Evolutionary conservation across 176 grass and related monocot genomes (phyloP).

Genomic region (Sorghum bicolor): DNA sequence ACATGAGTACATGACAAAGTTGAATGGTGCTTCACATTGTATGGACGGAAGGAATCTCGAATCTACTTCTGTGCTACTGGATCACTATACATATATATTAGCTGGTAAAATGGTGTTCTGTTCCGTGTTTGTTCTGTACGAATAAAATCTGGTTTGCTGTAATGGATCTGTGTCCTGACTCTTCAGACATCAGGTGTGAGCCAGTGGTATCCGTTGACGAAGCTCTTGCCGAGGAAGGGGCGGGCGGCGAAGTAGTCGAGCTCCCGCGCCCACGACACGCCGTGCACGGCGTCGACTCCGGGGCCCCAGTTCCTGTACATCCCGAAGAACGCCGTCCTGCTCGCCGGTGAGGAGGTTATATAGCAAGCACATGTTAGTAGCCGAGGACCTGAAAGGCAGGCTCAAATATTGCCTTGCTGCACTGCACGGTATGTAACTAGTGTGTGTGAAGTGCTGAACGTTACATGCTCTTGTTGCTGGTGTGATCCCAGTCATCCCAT

Average conservation of each 20-base stretch:
- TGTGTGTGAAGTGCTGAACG: neutral
- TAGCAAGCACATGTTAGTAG: neutral
- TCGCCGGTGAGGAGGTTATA: neutral
- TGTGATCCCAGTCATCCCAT: conserved; percentile 95
- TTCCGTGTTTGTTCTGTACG: conserved; percentile 10
- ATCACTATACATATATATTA: neutral
- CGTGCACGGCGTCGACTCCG: conserved; percentile 66
- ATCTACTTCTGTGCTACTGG: neutral
- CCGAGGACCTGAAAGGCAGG: neutral
- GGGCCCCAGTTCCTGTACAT: conserved; percentile 86
- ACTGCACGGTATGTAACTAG: neutral
- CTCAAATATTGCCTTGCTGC: neutral
- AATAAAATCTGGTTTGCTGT: conserved; percentile 7
- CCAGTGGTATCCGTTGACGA: conserved; percentile 97
- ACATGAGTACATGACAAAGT: conserved; percentile 26
- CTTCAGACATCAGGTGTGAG: conserved; percentile 66
- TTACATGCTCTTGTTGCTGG: conserved; percentile 93
- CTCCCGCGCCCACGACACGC: conserved; percentile 84
- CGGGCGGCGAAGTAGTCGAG: conserved; percentile 77
- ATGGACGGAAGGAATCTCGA: conserved; percentile 27
- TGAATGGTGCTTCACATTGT: neutral
- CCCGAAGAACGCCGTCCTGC: conserved; percentile 89
- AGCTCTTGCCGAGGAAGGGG: conserved; percentile 84
- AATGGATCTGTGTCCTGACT: neutral
- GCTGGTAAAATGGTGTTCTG: neutral